A percentile compares a stretch with the other conserved stretches of the same genome.
Evolutionary conservation across 2,329 filamentous ascomycete species (phyloP).

Genomic region (Alternaria brassicicola): DNA sequence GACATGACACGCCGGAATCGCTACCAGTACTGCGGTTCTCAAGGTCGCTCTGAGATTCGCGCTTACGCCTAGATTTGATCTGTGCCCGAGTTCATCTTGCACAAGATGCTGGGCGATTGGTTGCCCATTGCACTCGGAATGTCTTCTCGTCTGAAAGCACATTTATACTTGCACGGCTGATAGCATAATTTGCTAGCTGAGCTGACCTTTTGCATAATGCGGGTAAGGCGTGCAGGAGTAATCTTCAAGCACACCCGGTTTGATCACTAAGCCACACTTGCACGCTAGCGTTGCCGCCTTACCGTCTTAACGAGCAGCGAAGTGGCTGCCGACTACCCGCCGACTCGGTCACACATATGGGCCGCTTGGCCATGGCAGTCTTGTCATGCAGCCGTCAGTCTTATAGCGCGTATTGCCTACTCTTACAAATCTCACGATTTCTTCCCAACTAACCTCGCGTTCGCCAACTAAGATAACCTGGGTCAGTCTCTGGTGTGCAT

Average conservation of each 20-base stretch:
- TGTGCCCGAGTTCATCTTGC: neutral
- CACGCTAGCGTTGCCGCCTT: conserved; percentile 10
- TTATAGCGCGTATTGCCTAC: neutral
- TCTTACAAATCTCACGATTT: neutral
- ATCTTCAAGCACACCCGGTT: neutral
- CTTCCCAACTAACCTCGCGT: neutral
- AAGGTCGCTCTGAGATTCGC: neutral
- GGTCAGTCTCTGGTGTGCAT: neutral
- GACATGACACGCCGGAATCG: neutral
- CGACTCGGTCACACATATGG: conserved; percentile 2
- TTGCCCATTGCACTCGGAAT: neutral
- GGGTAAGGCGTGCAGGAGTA: neutral
- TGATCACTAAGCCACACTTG: conserved; percentile 6
- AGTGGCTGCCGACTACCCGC: conserved; percentile 6
- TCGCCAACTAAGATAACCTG: too few relatives aligned
- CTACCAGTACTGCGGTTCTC: neutral
- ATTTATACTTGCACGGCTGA: neutral
- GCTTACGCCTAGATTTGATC: neutral
- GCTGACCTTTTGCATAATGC: neutral
- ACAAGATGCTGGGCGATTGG: neutral
- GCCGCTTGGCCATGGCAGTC: conserved; percentile 1
- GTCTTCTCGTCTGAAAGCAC: neutral
- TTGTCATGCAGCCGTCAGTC: neutral
- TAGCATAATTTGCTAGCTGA: neutral
- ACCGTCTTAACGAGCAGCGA: conserved; percentile 8